Conservation (phyloP, 2,329 filamentous ascomycete genomes). For the Fusarium liriodendri region DNA sequence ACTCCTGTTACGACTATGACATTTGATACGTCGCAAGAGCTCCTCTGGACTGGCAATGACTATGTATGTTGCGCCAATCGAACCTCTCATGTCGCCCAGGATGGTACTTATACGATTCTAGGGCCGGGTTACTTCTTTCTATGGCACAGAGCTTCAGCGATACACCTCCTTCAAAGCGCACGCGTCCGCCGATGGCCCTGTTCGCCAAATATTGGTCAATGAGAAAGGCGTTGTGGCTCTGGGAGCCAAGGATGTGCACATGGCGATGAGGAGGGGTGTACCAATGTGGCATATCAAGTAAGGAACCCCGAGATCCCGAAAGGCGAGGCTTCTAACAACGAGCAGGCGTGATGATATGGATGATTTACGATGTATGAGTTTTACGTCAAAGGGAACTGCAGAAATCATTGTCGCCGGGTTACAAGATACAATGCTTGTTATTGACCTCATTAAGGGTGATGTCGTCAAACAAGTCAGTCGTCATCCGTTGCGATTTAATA, state of each 20-base stretch:
- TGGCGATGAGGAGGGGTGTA: constrained; percentile 84
- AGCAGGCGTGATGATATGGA: constrained; percentile 78
- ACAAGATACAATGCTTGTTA: constrained; percentile 86
- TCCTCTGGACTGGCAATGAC: constrained; percentile 94
- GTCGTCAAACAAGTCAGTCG: constrained; percentile 71
- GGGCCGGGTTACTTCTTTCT: constrained; percentile 91
- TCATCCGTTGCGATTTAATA: background rate
- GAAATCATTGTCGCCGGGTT: constrained; percentile 89
- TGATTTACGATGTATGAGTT: constrained; percentile 94
- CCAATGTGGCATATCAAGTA: constrained; percentile 90
- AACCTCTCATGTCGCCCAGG: background rate
- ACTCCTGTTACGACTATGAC: constrained; percentile 82
- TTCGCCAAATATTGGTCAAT: constrained; percentile 91
- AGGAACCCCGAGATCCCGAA: constrained; percentile 37
- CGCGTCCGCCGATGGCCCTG: constrained; percentile 75
- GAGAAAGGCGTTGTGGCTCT: constrained; percentile 91
- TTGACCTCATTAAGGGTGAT: constrained; percentile 76
- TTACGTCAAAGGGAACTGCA: constrained; percentile 84
- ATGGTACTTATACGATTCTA: constrained; percentile 53
- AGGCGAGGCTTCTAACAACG: constrained; percentile 30
- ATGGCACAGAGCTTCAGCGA: constrained; percentile 83
- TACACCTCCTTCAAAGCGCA: constrained; percentile 94
- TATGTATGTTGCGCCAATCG: constrained; percentile 68
- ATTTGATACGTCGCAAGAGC: constrained; percentile 90
- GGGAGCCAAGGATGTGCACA: constrained; percentile 85